phyloP scores from a whole-genome alignment of 108 stramenopile genomes.

The Nitzschia sp. region DNA sequence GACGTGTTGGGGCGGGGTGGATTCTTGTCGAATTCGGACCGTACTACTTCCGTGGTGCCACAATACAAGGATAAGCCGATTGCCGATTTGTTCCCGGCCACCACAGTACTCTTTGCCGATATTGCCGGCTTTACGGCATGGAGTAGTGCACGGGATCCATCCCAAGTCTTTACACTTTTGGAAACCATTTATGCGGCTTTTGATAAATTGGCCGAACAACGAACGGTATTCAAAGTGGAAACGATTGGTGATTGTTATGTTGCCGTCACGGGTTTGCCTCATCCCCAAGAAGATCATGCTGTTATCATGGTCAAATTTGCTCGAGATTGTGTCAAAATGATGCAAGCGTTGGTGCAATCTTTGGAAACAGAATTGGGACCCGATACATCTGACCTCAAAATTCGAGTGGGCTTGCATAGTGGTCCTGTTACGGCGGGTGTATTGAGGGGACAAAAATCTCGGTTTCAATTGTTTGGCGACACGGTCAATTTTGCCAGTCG shows the following conservation, averaged over 20 bases:
- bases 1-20: background rate
- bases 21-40: background rate
- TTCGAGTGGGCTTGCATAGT: conserved; percentile 26
- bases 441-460: conserved; percentile 40
- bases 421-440: conserved; percentile 58
- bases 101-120: conserved; percentile 14
- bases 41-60: background rate
- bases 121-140: conserved; percentile 27
- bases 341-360: background rate
- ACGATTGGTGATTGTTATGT: conserved; percentile 29
- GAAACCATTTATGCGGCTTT: conserved; percentile 14
- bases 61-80: background rate
- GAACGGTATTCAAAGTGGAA: conserved; percentile 21
- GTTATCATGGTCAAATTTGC: conserved; percentile 19
- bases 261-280: conserved; percentile 25
- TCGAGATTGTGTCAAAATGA: conserved; percentile 8
- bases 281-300: conserved; percentile 16
- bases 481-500: conserved; percentile 18
- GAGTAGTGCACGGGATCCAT: conserved; percentile 11
- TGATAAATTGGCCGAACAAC: conserved; percentile 4
- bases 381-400: conserved; percentile 19
- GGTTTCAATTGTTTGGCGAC: conserved; percentile 24
- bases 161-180: conserved; percentile 19
- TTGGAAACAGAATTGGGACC: conserved; percentile 26
- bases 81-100: conserved; percentile 6